These are phyloP conservation scores for Eimeria falciformis DNA, from an alignment of 169 alveolate genomes.

Conservation along the genomic window DNA sequence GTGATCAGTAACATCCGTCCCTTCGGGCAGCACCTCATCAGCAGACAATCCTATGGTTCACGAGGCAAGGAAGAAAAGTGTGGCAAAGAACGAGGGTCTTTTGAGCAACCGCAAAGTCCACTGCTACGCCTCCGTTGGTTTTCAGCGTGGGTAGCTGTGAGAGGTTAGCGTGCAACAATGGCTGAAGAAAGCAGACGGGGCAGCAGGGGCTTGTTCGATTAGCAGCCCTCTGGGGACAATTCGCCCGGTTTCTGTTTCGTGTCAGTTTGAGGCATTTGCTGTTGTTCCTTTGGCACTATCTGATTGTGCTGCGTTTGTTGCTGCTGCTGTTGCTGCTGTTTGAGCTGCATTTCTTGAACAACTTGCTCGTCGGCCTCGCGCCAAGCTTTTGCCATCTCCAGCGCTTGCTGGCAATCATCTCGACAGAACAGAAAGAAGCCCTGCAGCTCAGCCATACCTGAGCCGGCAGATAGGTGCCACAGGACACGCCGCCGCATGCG, in stretches of 20 bases:
- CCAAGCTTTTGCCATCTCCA: conserved; percentile 83
- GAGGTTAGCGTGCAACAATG: no score
- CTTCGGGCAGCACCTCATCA: no score
- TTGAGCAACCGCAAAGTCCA: no score
- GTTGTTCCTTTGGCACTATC: conserved; percentile 18
- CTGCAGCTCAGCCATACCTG: conserved; percentile 89
- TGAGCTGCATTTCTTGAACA: conserved; percentile 46
- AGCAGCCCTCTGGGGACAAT: no score
- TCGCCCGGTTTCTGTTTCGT: background rate
- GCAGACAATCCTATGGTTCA: no score
- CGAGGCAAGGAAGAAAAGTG: no score
- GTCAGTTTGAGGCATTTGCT: background rate
- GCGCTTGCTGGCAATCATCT: conserved; percentile 81
- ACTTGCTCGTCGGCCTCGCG: conserved; percentile 75
- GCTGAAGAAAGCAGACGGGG: no score
- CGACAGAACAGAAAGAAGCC: conserved; percentile 86
- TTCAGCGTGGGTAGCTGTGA: no score
- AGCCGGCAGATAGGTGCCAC: background rate
- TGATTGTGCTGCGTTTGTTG: background rate
- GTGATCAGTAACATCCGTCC: no score
- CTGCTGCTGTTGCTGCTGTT: conserved; percentile 26
- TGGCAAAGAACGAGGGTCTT: no score
- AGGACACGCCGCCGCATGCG: background rate
- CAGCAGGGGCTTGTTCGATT: no score
- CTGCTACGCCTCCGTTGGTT: no score